A percentile compares a stretch with the other conserved stretches of the same genome.
Evolutionary conservation across 768 basidiomycete species (phyloP).

Genomic region (Suillus occidentalis): DNA sequence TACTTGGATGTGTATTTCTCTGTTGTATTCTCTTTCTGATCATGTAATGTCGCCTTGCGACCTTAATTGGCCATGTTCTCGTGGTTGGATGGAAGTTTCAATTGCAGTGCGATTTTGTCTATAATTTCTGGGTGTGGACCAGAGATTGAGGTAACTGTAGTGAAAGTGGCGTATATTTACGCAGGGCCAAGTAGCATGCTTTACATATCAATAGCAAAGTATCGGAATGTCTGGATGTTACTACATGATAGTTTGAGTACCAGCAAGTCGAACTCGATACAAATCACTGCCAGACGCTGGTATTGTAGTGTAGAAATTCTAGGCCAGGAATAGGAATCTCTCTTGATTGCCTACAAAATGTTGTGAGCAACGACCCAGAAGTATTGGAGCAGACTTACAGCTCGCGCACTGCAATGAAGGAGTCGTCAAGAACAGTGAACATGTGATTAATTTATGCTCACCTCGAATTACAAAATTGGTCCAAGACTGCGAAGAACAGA

Average conservation of each 20-base stretch:
- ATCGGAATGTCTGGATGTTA: neutral
- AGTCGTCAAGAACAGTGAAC: slow-evolving; percentile 7
- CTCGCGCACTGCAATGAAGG: slow-evolving; percentile 48
- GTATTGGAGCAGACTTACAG: slow-evolving; percentile 41
- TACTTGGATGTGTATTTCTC: neutral
- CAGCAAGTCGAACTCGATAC: neutral
- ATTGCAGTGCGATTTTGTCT: neutral
- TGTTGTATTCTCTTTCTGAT: neutral
- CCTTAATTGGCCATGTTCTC: neutral
- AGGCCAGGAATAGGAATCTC: slow-evolving; percentile 31
- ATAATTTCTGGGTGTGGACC: neutral
- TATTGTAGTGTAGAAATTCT: slow-evolving; percentile 19
- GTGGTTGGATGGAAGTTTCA: neutral
- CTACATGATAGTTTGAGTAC: neutral
- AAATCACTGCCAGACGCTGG: neutral
- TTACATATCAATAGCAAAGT: neutral
- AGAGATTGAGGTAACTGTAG: neutral
- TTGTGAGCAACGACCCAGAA: neutral
- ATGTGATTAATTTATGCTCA: slow-evolving; percentile 36
- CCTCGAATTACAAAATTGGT: slow-evolving; percentile 88
- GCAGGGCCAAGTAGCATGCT: neutral
- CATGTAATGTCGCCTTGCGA: neutral
- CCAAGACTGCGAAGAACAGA: slow-evolving; percentile 84
- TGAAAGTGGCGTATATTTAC: neutral
- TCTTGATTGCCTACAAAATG: slow-evolving; percentile 24